These are phyloP conservation scores for Xylaria sp. DNA, from an alignment of 2,329 filamentous ascomycete species.

Conservation along the genomic window DNA sequence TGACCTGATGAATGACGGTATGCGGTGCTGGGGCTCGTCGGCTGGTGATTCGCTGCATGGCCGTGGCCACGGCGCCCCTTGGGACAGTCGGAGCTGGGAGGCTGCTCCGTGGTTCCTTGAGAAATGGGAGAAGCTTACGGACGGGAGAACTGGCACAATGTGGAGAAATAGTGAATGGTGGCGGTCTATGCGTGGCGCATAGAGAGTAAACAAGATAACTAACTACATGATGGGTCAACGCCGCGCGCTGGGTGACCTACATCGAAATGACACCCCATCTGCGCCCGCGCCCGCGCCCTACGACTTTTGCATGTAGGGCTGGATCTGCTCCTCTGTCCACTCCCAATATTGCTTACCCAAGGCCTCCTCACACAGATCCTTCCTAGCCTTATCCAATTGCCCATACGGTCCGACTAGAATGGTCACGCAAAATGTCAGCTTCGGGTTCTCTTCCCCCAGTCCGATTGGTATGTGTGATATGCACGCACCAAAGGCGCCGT, in stretches of 20 bases:
- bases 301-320: conserved; percentile 27
- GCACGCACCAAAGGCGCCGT: conserved; percentile 37
- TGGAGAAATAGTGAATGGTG: conserved; percentile 37
- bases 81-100: conserved; percentile 40
- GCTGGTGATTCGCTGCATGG: conserved; percentile 22
- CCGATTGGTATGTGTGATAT: not conserved
- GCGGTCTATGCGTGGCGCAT: conserved; percentile 28
- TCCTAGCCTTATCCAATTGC: conserved; percentile 38
- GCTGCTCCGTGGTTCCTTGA: conserved; percentile 37
- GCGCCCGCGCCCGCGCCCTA: not conserved
- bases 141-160: conserved; percentile 36
- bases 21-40: conserved; percentile 36
- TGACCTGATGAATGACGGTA: conserved; percentile 33
- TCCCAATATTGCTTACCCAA: conserved; percentile 48
- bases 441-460: no score
- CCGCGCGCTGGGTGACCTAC: not conserved
- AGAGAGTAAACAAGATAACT: not conserved
- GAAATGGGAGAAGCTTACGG: conserved; percentile 36
- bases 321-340: conserved; percentile 49
- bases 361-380: conserved; percentile 42
- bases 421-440: not conserved
- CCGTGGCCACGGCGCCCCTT: conserved; percentile 33
- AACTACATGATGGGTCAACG: not conserved
- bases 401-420: conserved; percentile 53
- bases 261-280: not conserved